Base-by-base conservation (phyloP, 2,329 filamentous ascomycete species). In the Fusarium haematococcum region DNA sequence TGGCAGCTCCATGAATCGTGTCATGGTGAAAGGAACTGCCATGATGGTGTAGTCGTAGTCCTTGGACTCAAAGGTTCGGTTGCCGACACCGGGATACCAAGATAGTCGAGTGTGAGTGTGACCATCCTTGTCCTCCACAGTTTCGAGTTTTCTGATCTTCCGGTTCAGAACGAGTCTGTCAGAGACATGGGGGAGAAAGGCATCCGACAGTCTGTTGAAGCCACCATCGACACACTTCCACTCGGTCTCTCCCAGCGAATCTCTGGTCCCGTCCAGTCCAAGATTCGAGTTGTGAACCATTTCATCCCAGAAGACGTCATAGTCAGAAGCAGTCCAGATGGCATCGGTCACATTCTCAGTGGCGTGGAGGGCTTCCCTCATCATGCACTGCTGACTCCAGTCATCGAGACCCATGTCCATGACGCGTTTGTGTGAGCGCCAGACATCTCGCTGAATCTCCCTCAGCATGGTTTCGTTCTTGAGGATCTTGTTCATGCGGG, bases 41-140 rank as follows among this genome's bases (percentile, higher is more conserved):
- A 94, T 85, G n/a, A 94, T 84, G 32, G 90, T 88, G 79, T 93
- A 93, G 81, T 94, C 91, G 77, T 90, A 84, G 52, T 83, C 87
- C 59, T 89, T 69, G 78, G 86, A 82, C 70, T 76, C 75, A 6
- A 60, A 59, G 0, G 23, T 74, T 65, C 39, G 82, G 81, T 56
- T 78, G 85, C 73, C 88, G 87, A 87, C 89, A 93, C 20, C 30
- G 6, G 56, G 81, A 3, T 82, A 83, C 16, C 82, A 82, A 3
- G 80, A 72, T 1, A 89, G 73, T 3, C 39, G 65, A 13, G 63
- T 68, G 2, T 18, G 50, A 18, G 30, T n/a, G 9, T 23, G 35
- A 1, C 35, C 43, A 6, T 56, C n/a, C 11, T 60, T 6, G 5
- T 3, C 0, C 2, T 52, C 13, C 2, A 63, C 2, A 0, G 32